A percentile compares a stretch with the other conserved stretches of the same genome.
Conservation (phyloP, 345 rosid genomes). For the Eucalyptus camaldulensis region DNA sequence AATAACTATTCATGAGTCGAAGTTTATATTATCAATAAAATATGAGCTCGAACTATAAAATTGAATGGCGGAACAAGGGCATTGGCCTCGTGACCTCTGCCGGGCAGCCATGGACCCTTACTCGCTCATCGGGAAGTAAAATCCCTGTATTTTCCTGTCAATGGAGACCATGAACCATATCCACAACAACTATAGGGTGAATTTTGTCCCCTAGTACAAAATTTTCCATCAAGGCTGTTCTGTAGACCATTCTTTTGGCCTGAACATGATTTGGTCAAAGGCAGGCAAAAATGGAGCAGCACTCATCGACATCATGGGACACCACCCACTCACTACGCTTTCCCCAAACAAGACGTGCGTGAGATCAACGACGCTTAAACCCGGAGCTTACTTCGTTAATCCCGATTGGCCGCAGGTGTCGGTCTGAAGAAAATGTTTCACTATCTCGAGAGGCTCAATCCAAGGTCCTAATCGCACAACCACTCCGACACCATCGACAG, state of each 20-base stretch:
- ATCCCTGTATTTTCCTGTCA: too few species aligned
- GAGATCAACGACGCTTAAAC: not conserved
- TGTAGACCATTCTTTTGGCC: not conserved
- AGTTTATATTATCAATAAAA: too few species aligned
- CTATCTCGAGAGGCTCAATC: not conserved
- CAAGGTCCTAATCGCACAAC: not conserved
- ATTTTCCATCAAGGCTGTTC: not conserved
- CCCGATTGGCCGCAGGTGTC: not conserved
- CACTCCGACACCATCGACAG: not conserved
- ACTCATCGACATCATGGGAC: not conserved
- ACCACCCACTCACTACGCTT: not conserved
- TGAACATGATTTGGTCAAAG: not conserved
- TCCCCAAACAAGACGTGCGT: not conserved
- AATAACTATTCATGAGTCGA: too few species aligned
- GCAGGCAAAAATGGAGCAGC: not conserved
- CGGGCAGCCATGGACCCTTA: too few species aligned
- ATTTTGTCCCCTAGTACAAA: not conserved
- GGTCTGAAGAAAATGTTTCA: not conserved
- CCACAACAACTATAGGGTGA: not conserved
- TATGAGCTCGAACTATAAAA: too few species aligned
- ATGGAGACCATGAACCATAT: too few species aligned
- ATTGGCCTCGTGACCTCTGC: fast-evolving
- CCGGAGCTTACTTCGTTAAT: not conserved
- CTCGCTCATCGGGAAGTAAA: fast-evolving
- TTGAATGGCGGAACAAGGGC: fast-evolving